Percentiles rank a stretch among this genome's conserved stretches.
phyloP scores from a whole-genome alignment of 768 basidiomycete genomes.

The Kwoniella dejecticola region DNA sequence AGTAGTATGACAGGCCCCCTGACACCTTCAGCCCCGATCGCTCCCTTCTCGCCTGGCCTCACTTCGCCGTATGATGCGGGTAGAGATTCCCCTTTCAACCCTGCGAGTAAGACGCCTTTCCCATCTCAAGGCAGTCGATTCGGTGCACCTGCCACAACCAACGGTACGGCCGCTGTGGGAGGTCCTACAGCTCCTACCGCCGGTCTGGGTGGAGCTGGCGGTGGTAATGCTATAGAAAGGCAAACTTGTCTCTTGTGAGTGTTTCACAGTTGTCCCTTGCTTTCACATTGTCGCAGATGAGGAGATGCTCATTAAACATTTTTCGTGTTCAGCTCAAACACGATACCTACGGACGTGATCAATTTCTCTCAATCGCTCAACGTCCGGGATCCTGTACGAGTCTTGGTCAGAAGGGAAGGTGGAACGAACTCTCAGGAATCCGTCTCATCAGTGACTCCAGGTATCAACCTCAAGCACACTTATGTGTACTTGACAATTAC shows the following conservation, averaged over 20 bases:
- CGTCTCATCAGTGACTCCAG: conserved; percentile 47
- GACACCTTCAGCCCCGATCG: conserved; percentile 54
- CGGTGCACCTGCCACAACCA: conserved; percentile 27
- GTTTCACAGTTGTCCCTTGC: background rate
- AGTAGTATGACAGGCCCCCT: conserved; percentile 58
- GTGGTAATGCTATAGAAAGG: conserved; percentile 33
- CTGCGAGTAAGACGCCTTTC: conserved; percentile 54
- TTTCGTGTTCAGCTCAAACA: conserved; percentile 80
- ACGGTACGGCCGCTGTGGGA: conserved; percentile 5
- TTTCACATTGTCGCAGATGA: no score
- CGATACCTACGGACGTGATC: conserved; percentile 85
- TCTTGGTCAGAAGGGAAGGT: conserved; percentile 79
- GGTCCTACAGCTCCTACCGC: conserved; percentile 23
- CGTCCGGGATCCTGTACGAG: conserved; percentile 91
- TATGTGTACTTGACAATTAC: conserved; percentile 96
- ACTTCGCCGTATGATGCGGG: conserved; percentile 53
- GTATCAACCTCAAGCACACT: conserved; percentile 73
- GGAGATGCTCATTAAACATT: conserved; percentile 50
- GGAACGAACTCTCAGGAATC: conserved; percentile 52
- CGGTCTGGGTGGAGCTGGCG: conserved; percentile 57
- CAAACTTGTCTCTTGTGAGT: conserved; percentile 55
- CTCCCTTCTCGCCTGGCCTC: conserved; percentile 39
- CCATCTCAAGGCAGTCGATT: conserved; percentile 41
- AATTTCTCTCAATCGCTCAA: conserved; percentile 92
- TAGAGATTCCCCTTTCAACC: conserved; percentile 55